A percentile compares a stretch with the other conserved stretches of the same genome.
These are phyloP conservation scores for Paramecium caudatum DNA, from an alignment of 73 alveolate species.

Conservation along the genomic window DNA sequence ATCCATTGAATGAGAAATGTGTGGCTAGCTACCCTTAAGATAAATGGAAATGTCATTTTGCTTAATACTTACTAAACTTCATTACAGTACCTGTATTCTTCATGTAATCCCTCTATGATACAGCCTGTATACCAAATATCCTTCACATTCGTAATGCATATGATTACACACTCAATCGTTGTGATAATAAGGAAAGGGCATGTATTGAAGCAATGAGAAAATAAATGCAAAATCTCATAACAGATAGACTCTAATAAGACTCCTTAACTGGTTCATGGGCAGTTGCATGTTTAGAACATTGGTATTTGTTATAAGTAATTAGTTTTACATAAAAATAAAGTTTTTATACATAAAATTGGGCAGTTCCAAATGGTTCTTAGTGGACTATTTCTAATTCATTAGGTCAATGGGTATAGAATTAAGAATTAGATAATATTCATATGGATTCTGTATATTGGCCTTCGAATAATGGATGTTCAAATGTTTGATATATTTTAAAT, in stretches of 20 bases:
- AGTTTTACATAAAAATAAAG: slow-evolving; percentile 2
- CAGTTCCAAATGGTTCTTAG: slow-evolving; percentile 26
- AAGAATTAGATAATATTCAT: slow-evolving; percentile 8
- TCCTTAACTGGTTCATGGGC: background rate
- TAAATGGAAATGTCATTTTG: slow-evolving; percentile 71
- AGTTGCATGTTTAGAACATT: slow-evolving; percentile 58
- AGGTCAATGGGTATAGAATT: background rate
- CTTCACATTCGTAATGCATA: slow-evolving; percentile 12
- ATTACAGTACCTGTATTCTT: slow-evolving; percentile 71
- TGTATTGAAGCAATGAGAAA: slow-evolving; percentile 1
- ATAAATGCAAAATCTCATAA: background rate
- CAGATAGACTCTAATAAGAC: background rate
- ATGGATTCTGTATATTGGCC: slow-evolving; percentile 42
- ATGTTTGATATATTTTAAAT: background rate
- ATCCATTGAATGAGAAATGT: slow-evolving; percentile 20
- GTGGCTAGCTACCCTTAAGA: background rate
- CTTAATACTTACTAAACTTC: slow-evolving; percentile 37
- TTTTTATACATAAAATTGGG: slow-evolving; percentile 11
- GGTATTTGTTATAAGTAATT: slow-evolving; percentile 24
- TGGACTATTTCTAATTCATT: slow-evolving; percentile 10
- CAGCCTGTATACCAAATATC: slow-evolving; percentile 52
- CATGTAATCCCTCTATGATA: slow-evolving; percentile 69
- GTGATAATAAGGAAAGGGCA: slow-evolving; percentile 6
- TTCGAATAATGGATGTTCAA: slow-evolving; percentile 43
- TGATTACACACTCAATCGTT: background rate